Evolutionary conservation across 352 stramenopile species (phyloP).

Genomic region (Stramenopiles sp.): DNA sequence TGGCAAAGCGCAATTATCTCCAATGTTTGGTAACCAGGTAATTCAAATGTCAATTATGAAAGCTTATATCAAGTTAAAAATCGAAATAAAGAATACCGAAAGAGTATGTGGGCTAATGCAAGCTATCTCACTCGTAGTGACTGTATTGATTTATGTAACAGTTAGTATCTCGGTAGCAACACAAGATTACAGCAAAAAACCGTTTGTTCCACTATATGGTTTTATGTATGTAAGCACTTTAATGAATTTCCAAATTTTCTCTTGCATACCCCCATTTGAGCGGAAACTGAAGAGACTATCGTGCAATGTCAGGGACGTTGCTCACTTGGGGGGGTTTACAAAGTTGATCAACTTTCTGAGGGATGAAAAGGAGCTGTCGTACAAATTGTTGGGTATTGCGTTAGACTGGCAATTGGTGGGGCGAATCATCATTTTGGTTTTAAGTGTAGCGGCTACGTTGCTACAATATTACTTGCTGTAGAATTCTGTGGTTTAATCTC

Average conservation of each 20-base stretch:
- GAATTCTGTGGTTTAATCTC: too few relatives aligned
- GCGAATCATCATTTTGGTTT: not conserved
- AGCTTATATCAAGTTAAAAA: not conserved
- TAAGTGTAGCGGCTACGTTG: not conserved
- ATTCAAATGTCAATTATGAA: not conserved
- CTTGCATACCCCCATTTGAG: not conserved
- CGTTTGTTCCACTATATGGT: not conserved
- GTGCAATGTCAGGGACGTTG: too few relatives aligned
- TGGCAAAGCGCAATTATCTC: too few relatives aligned
- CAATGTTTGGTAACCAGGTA: too few relatives aligned
- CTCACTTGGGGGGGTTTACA: not conserved
- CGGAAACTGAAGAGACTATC: not conserved
- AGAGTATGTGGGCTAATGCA: not conserved
- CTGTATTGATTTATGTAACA: not conserved
- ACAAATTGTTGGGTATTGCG: not conserved
- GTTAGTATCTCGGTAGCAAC: not conserved
- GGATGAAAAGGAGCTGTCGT: not conserved
- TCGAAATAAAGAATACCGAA: not conserved
- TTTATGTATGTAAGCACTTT: not conserved
- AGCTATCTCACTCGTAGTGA: not conserved
- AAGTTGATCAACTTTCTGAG: not conserved
- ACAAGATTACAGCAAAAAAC: not conserved
- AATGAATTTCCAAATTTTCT: not conserved
- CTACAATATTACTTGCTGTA: not conserved
- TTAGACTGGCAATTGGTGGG: not conserved